phyloP scores from a whole-genome alignment of 2,329 filamentous ascomycete genomes.

The Xylaria digitata region DNA sequence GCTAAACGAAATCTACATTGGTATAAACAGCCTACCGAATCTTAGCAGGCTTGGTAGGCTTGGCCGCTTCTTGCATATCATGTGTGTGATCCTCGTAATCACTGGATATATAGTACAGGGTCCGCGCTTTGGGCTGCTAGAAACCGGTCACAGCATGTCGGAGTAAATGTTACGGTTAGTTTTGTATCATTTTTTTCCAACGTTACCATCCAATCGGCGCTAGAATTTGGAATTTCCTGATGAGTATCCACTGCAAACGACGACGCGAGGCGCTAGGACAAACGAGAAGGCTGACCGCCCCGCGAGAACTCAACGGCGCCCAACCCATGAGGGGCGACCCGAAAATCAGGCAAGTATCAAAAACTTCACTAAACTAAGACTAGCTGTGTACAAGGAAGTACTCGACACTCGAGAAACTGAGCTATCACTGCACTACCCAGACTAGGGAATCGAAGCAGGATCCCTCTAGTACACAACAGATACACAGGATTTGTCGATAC shows the following conservation, averaged over 20 bases:
- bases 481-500: background rate
- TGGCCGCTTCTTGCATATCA: conserved; percentile 1
- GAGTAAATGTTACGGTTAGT: conserved; percentile 1
- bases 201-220: conserved; percentile 9
- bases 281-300: conserved; percentile 20
- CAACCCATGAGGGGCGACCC: background rate
- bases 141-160: background rate
- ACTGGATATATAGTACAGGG: conserved; percentile 16
- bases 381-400: conserved; percentile 6
- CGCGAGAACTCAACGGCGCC: conserved; percentile 8
- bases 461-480: background rate
- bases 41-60: background rate
- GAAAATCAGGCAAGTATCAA: conserved; percentile 5
- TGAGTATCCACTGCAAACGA: background rate
- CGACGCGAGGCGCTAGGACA: conserved; percentile 13
- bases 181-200: conserved; percentile 10
- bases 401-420: background rate
- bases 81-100: background rate
- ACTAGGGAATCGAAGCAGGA: conserved; percentile 8
- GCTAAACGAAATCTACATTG: background rate
- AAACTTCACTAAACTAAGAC: conserved; percentile 9
- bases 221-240: conserved; percentile 1
- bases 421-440: conserved; percentile 10
- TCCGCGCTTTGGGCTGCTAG: background rate
- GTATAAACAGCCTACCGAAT: conserved; percentile 12